phyloP scores from a whole-genome alignment of 495 filamentous ascomycete species.

The Jackrogersella multiformis region DNA sequence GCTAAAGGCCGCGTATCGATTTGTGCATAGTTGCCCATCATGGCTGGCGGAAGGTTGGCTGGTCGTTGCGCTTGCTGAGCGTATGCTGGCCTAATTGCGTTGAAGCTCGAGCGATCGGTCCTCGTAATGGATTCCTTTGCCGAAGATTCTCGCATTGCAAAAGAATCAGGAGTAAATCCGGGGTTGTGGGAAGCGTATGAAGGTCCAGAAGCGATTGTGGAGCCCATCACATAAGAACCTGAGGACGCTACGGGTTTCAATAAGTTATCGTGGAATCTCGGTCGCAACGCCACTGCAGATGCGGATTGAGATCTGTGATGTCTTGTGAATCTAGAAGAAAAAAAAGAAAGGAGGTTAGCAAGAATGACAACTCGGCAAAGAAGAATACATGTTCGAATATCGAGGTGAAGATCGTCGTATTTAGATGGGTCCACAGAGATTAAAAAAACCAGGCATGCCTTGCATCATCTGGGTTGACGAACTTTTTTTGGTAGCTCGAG shows the following conservation, averaged over 20 bases:
- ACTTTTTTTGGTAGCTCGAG: slow-evolving; percentile 26
- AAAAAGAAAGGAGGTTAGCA: slow-evolving; percentile 38
- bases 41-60: slow-evolving; percentile 30
- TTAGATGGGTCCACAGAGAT: slow-evolving; percentile 43
- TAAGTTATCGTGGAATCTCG: slow-evolving; percentile 30
- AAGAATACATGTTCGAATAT: slow-evolving; percentile 24
- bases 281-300: slow-evolving; percentile 24
- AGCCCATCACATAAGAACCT: slow-evolving; percentile 18
- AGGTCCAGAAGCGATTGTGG: slow-evolving; percentile 31
- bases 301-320: slow-evolving; percentile 38
- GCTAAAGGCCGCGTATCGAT: slow-evolving; percentile 40
- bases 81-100: slow-evolving; percentile 31
- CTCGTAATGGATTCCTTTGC: slow-evolving; percentile 6
- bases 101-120: slow-evolving; percentile 35
- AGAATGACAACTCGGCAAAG: slow-evolving; percentile 14
- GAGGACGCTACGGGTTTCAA: slow-evolving; percentile 16
- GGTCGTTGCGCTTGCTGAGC: slow-evolving; percentile 31
- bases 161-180: slow-evolving; percentile 29
- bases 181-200: slow-evolving; percentile 21
- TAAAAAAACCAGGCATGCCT: slow-evolving; percentile 39
- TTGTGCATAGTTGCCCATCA: slow-evolving; percentile 46
- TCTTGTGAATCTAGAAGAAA: slow-evolving; percentile 23
- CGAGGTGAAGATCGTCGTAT: slow-evolving; percentile 42
- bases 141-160: slow-evolving; percentile 21
- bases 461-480: slow-evolving; percentile 30